Conservation (phyloP, 768 basidiomycete species). For the Hericium alpestre region DNA sequence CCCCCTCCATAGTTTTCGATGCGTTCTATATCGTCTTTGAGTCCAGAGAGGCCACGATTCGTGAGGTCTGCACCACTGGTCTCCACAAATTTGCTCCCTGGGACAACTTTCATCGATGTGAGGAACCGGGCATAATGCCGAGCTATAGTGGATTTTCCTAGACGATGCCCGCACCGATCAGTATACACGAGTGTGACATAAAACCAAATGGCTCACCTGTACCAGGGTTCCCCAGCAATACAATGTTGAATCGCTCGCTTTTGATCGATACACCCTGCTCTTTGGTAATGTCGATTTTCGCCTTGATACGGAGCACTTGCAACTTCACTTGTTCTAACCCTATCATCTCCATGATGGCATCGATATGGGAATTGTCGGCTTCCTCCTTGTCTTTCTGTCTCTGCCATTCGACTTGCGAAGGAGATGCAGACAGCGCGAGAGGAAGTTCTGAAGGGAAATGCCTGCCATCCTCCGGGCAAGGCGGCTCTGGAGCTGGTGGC, state of each 20-base stretch:
- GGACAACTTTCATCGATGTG: constrained; percentile 40
- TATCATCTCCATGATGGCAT: constrained; percentile 58
- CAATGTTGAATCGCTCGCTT: constrained; percentile 50
- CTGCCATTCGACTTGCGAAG: constrained; percentile 36
- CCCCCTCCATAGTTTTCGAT: constrained; percentile 48
- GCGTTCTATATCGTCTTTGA: constrained; percentile 37
- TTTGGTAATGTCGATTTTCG: constrained; percentile 40
- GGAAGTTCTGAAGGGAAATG: neutral
- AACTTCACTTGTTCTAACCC: constrained; percentile 58
- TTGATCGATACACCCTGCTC: constrained; percentile 45
- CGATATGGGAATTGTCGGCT: constrained; percentile 39
- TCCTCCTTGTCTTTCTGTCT: constrained; percentile 49
- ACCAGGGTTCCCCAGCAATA: constrained; percentile 61
- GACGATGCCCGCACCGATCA: neutral
- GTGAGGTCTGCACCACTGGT: constrained; percentile 53
- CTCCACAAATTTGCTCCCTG: constrained; percentile 45
- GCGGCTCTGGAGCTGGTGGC: neutral
- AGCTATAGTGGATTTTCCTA: constrained; percentile 65
- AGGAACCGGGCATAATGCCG: constrained; percentile 56
- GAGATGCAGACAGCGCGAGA: constrained; percentile 1
- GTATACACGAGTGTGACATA: neutral
- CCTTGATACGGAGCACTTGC: constrained; percentile 48
- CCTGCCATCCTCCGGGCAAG: neutral
- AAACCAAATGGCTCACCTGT: constrained; percentile 37
- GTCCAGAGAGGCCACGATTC: constrained; percentile 42